Evolutionary conservation across 306 rosid species (phyloP), one percentile per base, ranked within the genome.

Genomic region (Clitoria ternatea): DNA sequence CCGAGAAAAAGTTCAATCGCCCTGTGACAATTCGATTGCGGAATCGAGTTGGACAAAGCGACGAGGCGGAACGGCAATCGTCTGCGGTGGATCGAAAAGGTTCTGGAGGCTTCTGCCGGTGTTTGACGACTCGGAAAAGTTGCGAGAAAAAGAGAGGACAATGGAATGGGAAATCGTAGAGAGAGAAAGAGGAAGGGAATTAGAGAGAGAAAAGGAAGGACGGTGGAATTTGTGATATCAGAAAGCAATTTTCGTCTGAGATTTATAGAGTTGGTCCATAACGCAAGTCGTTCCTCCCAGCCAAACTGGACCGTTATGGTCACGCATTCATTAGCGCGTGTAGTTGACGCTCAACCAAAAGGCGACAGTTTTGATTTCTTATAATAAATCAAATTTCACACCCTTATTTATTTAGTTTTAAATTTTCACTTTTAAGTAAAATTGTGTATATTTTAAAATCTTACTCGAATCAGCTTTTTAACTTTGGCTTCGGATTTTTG

Each of bases 191-290:
- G 13, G 6, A 4, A 15, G 9, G 2, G 7, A 5, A 6, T 30
- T 20, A 2, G 7, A 6, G 27, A 26, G 45, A 52, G 72, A 26
- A 63, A 6, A 35, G 17, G 57, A 20, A 3, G 15, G 11, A 50
- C 24, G 9, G 23, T 40, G 32, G 77, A 47, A 27, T 3, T 39
- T 53, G 56, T 63, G 57, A 52, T 50, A 11, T 63, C 6, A 9
- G 17, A 19, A 27, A 1, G 13, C 47, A 17, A 29, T 4, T 18
- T 27, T 74, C n/a, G 54, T 43, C 20, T 52, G 36, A 29, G 26
- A 64, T 74, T 64, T 74, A 74, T 74, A 64, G 79, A 74, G 56
- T 53, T 64, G 2, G 73, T 40, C 64, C 3, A 37, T 0, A 32
- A 64, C 48, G 66, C 7, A 22, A 8, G 50, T 62, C 33, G 6